Evolutionary conservation across 2,329 filamentous ascomycete genomes (phyloP).

Genomic region (Pezicula radicicola): DNA sequence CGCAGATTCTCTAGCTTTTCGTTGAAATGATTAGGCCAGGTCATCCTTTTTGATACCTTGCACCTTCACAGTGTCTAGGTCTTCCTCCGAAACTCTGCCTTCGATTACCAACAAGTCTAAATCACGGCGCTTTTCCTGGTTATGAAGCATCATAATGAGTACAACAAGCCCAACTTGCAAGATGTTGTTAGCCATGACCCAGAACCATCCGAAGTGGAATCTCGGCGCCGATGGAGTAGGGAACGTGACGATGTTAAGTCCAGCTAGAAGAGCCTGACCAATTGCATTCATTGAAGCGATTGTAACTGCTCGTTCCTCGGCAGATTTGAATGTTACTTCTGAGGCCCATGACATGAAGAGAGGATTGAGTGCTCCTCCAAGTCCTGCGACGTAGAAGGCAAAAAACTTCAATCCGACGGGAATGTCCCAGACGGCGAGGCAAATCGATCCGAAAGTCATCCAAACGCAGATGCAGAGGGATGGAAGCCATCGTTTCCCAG

Average conservation of each 20-base stretch:
- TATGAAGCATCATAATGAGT: slow-evolving; percentile 6
- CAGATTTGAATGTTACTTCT: slow-evolving; percentile 27
- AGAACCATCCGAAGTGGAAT: slow-evolving; percentile 9
- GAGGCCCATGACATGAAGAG: slow-evolving; percentile 31
- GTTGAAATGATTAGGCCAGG: neutral
- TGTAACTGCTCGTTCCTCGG: slow-evolving; percentile 28
- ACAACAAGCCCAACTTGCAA: slow-evolving; percentile 2
- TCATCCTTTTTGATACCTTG: slow-evolving; percentile 3
- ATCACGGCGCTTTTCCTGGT: slow-evolving; percentile 3
- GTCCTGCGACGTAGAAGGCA: slow-evolving; percentile 30
- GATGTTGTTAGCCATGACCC: slow-evolving; percentile 7
- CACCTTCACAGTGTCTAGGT: neutral
- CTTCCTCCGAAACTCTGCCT: neutral
- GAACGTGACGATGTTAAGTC: slow-evolving; percentile 14
- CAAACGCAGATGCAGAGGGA: slow-evolving; percentile 4
- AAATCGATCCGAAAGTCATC: slow-evolving; percentile 25
- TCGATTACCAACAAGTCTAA: slow-evolving; percentile 1
- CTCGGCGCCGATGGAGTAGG: slow-evolving; percentile 2
- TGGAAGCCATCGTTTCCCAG: slow-evolving; percentile 7
- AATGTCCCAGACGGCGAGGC: slow-evolving; percentile 27
- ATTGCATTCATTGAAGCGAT: slow-evolving; percentile 34
- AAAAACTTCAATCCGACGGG: slow-evolving; percentile 28
- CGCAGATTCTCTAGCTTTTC: neutral
- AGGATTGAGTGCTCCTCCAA: slow-evolving; percentile 29
- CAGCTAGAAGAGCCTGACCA: slow-evolving; percentile 27